Percentiles rank a stretch among this genome's conserved stretches.
Conservation (phyloP, 2,329 filamentous ascomycete species). For the Colletotrichum gloeosporioides region DNA sequence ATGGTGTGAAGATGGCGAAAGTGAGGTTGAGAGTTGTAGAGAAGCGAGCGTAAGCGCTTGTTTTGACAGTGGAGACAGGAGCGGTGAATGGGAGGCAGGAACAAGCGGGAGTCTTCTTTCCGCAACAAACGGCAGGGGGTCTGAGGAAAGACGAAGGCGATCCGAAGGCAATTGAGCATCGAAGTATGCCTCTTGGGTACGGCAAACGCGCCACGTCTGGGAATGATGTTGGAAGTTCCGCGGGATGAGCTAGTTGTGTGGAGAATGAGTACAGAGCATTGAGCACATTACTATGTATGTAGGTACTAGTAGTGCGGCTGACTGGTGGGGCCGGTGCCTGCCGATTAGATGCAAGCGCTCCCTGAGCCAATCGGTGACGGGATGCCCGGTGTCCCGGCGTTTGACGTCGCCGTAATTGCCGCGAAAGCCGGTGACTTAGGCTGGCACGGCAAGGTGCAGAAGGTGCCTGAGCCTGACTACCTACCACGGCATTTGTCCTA, state of each 20-base stretch:
- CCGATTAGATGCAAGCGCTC: not conserved
- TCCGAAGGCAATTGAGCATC: not conserved
- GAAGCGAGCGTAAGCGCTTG: not conserved
- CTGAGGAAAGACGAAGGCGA: not conserved
- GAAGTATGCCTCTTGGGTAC: not conserved
- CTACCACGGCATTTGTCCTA: not conserved
- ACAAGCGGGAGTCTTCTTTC: not conserved
- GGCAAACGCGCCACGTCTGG: not conserved
- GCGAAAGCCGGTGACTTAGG: not conserved
- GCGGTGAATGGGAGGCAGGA: not conserved
- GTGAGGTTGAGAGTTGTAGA: not conserved
- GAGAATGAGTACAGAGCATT: not conserved
- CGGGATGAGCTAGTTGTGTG: not conserved
- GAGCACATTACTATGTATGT: too few species aligned
- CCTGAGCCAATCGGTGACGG: not conserved
- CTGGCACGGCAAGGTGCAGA: not conserved
- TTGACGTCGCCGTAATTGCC: not conserved
- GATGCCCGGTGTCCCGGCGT: not conserved
- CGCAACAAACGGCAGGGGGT: not conserved
- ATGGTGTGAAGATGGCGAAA: conserved; percentile 20
- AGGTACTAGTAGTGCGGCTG: not conserved
- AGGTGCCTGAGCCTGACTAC: not conserved
- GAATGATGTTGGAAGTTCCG: not conserved
- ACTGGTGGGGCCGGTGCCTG: not conserved
- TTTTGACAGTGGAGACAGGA: not conserved